Base-by-base conservation (phyloP, 805 yeast species). In the Schwanniomyces occidentalis region DNA sequence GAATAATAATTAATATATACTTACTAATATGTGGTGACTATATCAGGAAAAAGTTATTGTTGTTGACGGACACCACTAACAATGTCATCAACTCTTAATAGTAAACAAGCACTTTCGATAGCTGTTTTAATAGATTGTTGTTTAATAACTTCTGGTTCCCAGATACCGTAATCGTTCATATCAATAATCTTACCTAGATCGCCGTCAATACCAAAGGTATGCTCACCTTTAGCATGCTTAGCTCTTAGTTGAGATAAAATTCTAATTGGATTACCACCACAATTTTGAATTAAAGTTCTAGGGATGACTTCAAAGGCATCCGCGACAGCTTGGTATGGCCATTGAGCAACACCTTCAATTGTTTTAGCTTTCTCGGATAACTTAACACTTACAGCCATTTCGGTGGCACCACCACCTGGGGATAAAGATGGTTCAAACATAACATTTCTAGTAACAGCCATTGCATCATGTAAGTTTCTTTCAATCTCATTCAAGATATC, bases 401-500 rank as follows among this genome's bases (percentile, higher is more conserved):
- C 99, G 18, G 97, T 91, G 34, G 99, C 99, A 52, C 99, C 99
- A 42, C 99, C 99, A 52, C 99, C 99, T 32, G 99, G 99, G 2
- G 96, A 76, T 56, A 93, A 75, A 26, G 90, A 79, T 34, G 99
- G 99, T 61, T 91, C 95, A 49, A 91, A 81, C 73, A 88, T 76
- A 22, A 93, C 96, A 56, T 93, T 93, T 62, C 96, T 80, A 13
- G 98, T 82, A 29, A 93, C 99, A 3, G 96, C 91, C 95, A 93
- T 85, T 28, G 99, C 99, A 64, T 93, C 99, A 58, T 93, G 97
- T 57, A 93, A 73, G 60, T 93, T 93, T 59, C 99, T 82, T 57
- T 93, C 99, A 53, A 93, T 80, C 73, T 93, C 99, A 63, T 89
- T 90, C 49, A 93, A 71, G 36, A 93, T 90, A 61, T 93, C 99